Percentiles rank a stretch among this genome's conserved stretches.
Evolutionary conservation across 2,329 filamentous ascomycete species (phyloP).

Genomic region (Fusarium subglutinans): DNA sequence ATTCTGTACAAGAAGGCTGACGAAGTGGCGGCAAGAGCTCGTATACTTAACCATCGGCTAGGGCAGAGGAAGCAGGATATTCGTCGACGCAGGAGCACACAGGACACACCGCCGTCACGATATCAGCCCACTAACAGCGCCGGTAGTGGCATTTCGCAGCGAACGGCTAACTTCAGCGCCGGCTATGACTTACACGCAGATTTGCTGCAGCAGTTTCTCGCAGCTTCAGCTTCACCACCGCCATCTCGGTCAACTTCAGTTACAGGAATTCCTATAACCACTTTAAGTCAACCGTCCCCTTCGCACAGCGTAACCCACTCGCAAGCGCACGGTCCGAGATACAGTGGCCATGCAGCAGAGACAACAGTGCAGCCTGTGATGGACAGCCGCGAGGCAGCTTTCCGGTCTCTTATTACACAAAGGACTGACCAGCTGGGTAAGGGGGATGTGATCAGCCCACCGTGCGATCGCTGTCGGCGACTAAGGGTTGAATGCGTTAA

Average conservation of each 20-base stretch:
- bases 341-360: constrained; percentile 39
- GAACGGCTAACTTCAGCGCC: constrained; percentile 41
- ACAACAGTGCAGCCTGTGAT: constrained; percentile 33
- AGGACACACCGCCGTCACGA: constrained; percentile 48
- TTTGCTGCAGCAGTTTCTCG: constrained; percentile 63
- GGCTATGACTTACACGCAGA: constrained; percentile 63
- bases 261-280: constrained; percentile 38
- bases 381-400: constrained; percentile 44
- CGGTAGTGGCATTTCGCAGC: constrained; percentile 6
- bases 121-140: constrained; percentile 49
- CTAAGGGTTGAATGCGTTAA: constrained; percentile 85
- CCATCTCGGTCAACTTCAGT: constrained; percentile 44
- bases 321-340: constrained; percentile 27
- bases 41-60: constrained; percentile 83
- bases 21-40: constrained; percentile 68
- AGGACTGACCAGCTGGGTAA: constrained; percentile 79
- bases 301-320: constrained; percentile 32
- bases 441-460: constrained; percentile 79
- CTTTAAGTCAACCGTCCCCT: constrained; percentile 42
- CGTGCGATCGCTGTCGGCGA: constrained; percentile 84
- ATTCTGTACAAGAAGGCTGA: constrained; percentile 84
- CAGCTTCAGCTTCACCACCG: constrained; percentile 35
- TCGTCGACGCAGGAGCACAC: constrained; percentile 39
- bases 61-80: constrained; percentile 47
- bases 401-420: constrained; percentile 70